Conservation (phyloP, 1,139 yeast species). For the Blastobotrys arbuscula region DNA sequence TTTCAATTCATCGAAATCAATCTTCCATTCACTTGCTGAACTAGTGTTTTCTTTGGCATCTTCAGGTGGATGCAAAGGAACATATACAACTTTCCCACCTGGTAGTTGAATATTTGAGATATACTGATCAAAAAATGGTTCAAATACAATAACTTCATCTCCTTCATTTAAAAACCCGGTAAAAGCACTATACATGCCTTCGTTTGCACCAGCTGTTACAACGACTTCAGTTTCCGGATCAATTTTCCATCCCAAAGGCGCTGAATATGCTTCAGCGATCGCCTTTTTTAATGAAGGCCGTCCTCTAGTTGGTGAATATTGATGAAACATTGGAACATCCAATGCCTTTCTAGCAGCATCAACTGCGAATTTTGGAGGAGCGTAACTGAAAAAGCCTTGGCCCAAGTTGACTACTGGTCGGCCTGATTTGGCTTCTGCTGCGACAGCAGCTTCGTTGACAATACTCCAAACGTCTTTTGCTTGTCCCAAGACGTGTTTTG, state of each 20-base stretch:
- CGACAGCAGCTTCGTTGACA: constrained; percentile 91
- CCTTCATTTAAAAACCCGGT: constrained; percentile 82
- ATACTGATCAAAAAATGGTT: constrained; percentile 96
- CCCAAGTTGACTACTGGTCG: constrained; percentile 81
- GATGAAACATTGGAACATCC: constrained; percentile 68
- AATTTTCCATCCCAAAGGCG: constrained; percentile 56
- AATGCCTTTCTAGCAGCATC: constrained; percentile 77
- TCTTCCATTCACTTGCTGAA: constrained; percentile 78
- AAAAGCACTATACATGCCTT: constrained; percentile 81
- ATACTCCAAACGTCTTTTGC: constrained; percentile 87
- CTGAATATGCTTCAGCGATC: constrained; percentile 64
- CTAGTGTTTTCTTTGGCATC: constrained; percentile 61
- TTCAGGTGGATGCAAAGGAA: constrained; percentile 77
- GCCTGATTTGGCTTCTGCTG: constrained; percentile 59
- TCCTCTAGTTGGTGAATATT: constrained; percentile 89
- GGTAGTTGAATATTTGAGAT: constrained; percentile 88
- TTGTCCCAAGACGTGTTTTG: constrained; percentile 22
- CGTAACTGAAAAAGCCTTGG: constrained; percentile 93
- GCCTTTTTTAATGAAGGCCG: constrained; percentile 69
- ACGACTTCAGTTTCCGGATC: constrained; percentile 58
- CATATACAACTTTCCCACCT: constrained; percentile 86
- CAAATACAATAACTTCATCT: constrained; percentile 95
- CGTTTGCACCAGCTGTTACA: constrained; percentile 95
- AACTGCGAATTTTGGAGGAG: constrained; percentile 87
- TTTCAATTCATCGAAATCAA: constrained; percentile 73